Evolutionary conservation across 2,329 filamentous ascomycete genomes (phyloP).

Genomic region (Sclerotinia borealis): DNA sequence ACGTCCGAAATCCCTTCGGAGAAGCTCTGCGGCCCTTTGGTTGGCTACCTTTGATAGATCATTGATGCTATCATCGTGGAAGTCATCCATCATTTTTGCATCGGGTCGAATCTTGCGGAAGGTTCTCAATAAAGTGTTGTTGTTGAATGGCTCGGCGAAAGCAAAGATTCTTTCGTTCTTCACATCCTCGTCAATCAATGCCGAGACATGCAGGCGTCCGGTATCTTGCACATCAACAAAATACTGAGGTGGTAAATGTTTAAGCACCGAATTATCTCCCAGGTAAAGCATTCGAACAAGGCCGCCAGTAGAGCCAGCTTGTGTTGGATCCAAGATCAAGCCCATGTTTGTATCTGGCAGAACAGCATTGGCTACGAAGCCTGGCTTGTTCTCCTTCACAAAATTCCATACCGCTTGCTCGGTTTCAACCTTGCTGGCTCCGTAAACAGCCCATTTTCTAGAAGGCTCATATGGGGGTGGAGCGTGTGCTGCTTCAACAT

Average conservation of each 20-base stretch:
- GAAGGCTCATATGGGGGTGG: conserved; percentile 31
- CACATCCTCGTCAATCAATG: conserved; percentile 27
- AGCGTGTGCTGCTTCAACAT: conserved; percentile 34
- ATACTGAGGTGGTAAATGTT: conserved; percentile 9
- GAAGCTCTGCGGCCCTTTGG: conserved; percentile 17
- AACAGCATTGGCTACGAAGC: conserved; percentile 28
- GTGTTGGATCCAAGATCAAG: conserved; percentile 12
- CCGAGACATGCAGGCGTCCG: conserved; percentile 30
- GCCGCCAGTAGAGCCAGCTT: conserved; percentile 21
- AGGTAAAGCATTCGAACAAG: conserved; percentile 23
- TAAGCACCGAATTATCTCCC: conserved; percentile 11
- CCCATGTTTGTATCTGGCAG: conserved; percentile 21
- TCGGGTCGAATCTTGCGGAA: conserved; percentile 25
- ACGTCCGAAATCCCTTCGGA: conserved; percentile 16
- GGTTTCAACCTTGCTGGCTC: conserved; percentile 36
- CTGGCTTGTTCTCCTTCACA: conserved; percentile 30
- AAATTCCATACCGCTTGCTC: conserved; percentile 38
- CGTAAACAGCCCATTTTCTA: conserved; percentile 30
- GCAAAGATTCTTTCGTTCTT: conserved; percentile 27
- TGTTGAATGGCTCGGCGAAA: conserved; percentile 25
- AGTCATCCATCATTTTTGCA: conserved; percentile 22
- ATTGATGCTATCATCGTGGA: conserved; percentile 18
- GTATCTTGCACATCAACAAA: conserved; percentile 35
- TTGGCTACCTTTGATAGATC: conserved; percentile 22
- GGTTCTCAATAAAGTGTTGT: conserved; percentile 18